phyloP scores from a whole-genome alignment of 805 yeast species.

The Isabelozyma pseudorhagii region DNA sequence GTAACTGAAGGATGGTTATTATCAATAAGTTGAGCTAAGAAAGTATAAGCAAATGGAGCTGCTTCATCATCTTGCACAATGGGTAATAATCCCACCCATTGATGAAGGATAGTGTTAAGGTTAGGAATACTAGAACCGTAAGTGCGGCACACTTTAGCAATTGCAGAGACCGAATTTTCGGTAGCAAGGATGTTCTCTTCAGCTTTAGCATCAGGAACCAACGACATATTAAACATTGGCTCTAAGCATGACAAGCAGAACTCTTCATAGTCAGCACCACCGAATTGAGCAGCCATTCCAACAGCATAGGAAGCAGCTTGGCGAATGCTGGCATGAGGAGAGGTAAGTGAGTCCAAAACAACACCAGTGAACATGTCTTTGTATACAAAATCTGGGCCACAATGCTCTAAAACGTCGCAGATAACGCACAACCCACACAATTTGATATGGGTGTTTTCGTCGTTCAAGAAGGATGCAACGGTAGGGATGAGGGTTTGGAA shows the following conservation, averaged over 20 bases:
- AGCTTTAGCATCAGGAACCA: constrained; percentile 77
- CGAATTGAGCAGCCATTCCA: constrained; percentile 83
- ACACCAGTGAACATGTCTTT: constrained; percentile 62
- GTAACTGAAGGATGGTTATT: constrained; percentile 55
- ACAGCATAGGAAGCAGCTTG: constrained; percentile 84
- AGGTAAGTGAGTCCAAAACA: constrained; percentile 63
- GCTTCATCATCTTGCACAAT: constrained; percentile 82
- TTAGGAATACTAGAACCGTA: constrained; percentile 60
- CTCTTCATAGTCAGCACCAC: constrained; percentile 59
- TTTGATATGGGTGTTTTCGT: constrained; percentile 64
- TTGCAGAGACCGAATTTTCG: constrained; percentile 77
- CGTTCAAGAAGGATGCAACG: constrained; percentile 57
- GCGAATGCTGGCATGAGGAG: constrained; percentile 69
- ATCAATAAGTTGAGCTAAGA: constrained; percentile 68
- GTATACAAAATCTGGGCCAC: constrained; percentile 64
- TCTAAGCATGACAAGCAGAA: constrained; percentile 69
- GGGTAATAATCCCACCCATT: constrained; percentile 84
- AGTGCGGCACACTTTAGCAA: constrained; percentile 76
- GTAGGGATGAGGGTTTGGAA: constrained; percentile 66
- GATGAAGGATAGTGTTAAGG: constrained; percentile 57
- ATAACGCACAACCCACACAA: constrained; percentile 78
- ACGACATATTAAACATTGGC: constrained; percentile 67
- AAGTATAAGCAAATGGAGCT: constrained; percentile 79
- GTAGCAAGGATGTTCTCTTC: constrained; percentile 85
- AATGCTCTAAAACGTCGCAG: constrained; percentile 76